Base-by-base conservation (phyloP, 1,139 yeast species). In the Kodamaea derodonti region DNA sequence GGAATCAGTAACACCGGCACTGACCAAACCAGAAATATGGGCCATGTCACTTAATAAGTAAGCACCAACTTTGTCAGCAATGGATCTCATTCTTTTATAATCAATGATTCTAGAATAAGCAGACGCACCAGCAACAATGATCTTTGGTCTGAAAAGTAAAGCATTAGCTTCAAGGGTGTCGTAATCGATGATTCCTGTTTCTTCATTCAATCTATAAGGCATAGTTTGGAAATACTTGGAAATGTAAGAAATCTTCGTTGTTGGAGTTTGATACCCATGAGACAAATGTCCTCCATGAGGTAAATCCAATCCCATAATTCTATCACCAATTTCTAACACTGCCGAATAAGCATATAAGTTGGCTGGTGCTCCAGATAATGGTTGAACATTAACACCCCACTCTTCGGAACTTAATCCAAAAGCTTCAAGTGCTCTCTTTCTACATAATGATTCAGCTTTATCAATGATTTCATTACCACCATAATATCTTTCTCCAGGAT, bases 221-320 rank as follows among this genome's bases (percentile, higher is more conserved):
- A 90, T 87, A 42, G 97, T 88, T 70, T 87, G 95, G 69, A 90
- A 90, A 65, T 90, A 90, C 55, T 87, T 90, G 33, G 97, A 88
- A 44, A 90, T 82, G 52, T 77, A 87, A 14, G 95, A 85, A 50
- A 90, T 88, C 72, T 90, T 90, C 45, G 90, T 76, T 39, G 87
- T 72, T 46, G 84, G 81, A 34, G 95, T 84, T 68, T 88, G 96
- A 69, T 90, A 90, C 42, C 97, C 97, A 59, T 90, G 97, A 31
- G 95, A 85, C 58, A 90, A 76, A 62, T 90, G 97, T 39, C 97
- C 97, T 51, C 97, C 97, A 52, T 90, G 97, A 45, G 97, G 97
- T 56, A 90, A 75, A 59, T 90, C 97, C 52, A 90, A 77, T 42
- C 97, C 97, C 97, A 90, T 90, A 45, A 90, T 66, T 62, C 97